Conservation (phyloP, 495 filamentous ascomycete species). For the Podospora pseudocomata region DNA sequence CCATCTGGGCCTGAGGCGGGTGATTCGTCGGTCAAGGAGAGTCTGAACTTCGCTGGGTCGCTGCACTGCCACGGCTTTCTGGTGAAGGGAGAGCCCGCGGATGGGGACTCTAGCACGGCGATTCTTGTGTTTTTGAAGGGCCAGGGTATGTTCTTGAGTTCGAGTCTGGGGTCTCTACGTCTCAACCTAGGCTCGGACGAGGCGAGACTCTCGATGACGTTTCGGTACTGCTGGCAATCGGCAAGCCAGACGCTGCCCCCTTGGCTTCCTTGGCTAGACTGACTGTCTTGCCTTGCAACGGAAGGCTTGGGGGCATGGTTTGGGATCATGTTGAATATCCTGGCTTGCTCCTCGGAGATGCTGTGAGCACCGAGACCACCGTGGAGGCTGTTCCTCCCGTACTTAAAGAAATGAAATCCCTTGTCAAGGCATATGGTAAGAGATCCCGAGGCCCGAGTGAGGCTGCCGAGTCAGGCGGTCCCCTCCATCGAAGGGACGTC, state of each 20-base stretch:
- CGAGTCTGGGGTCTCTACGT: not conserved
- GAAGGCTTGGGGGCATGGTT: not conserved
- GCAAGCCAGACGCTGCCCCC: not conserved
- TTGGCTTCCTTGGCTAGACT: not conserved
- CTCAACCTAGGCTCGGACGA: not conserved
- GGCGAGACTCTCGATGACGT: not conserved
- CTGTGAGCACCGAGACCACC: not conserved
- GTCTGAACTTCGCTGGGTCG: not conserved
- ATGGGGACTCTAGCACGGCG: not conserved
- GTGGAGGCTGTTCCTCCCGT: not conserved
- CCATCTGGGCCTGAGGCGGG: conserved; percentile 1
- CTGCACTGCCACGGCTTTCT: not conserved
- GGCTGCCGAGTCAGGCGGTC: not conserved
- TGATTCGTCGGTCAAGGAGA: not conserved
- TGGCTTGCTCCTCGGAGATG: not conserved
- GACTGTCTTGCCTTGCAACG: not conserved
- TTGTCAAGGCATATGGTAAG: not conserved
- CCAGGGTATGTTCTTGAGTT: not conserved
- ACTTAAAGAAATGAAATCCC: not conserved
- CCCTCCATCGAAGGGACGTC: not conserved
- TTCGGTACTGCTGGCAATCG: not conserved
- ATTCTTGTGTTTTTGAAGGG: not conserved
- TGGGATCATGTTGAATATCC: not conserved
- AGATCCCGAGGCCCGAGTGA: not conserved
- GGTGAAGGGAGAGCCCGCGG: not conserved